Conservation (phyloP, 2,329 filamentous ascomycete genomes). For the Microsporum audouinii region DNA sequence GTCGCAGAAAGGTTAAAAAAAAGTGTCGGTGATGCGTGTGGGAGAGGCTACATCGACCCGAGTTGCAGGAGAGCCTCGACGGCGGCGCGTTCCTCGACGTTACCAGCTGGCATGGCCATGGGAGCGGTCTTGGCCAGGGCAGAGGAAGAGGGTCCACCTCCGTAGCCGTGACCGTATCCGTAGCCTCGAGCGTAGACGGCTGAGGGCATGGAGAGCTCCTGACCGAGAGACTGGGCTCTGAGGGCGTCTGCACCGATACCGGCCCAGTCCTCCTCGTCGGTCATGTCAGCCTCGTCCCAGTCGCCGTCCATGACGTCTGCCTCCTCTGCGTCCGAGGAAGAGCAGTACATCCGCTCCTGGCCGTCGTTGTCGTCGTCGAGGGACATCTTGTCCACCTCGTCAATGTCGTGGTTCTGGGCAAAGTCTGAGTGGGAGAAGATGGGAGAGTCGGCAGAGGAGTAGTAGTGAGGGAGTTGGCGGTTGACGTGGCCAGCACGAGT, state of each 20-base stretch:
- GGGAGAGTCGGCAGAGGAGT: constrained; percentile 57
- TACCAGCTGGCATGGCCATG: constrained; percentile 25
- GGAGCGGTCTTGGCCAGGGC: constrained; percentile 33
- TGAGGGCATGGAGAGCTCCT: neutral
- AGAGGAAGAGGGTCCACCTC: constrained; percentile 28
- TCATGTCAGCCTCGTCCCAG: constrained; percentile 73
- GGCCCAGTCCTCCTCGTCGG: constrained; percentile 94
- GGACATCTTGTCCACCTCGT: constrained; percentile 95
- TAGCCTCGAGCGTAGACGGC: neutral
- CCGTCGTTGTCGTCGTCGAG: constrained; percentile 58
- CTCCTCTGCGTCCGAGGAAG: constrained; percentile 56
- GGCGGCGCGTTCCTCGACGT: constrained; percentile 36
- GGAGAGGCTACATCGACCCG: constrained; percentile 35
- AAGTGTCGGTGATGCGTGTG: constrained; percentile 15
- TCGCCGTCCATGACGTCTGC: constrained; percentile 58
- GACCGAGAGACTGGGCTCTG: constrained; percentile 48
- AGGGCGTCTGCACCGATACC: constrained; percentile 77
- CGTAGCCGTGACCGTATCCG: constrained; percentile 18
- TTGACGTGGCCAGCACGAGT: constrained; percentile 34
- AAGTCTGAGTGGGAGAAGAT: constrained; percentile 59
- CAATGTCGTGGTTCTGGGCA: constrained; percentile 52
- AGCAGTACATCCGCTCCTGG: constrained; percentile 44
- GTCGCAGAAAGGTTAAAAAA: neutral
- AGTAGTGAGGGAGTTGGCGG: constrained; percentile 39
- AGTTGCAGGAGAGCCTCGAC: constrained; percentile 39